Evolutionary conservation across 2,329 filamentous ascomycete species (phyloP).

Genomic region (Eurotiales sp.): DNA sequence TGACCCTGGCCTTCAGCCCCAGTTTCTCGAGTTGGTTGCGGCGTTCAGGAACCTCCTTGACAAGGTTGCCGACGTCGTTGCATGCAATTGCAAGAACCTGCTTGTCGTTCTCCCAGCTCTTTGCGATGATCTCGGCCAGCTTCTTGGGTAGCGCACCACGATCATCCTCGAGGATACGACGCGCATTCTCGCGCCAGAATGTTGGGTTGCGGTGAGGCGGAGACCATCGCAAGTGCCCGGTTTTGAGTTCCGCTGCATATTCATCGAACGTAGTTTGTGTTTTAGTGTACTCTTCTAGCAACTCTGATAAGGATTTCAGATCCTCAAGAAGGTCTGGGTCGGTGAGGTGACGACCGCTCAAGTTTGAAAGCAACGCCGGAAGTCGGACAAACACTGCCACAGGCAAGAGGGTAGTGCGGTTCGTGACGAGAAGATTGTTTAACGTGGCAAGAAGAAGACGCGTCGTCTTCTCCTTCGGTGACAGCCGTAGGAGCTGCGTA

Average conservation of each 20-base stretch:
- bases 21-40: constrained; percentile 74
- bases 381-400: constrained; percentile 82
- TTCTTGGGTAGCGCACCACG: constrained; percentile 74
- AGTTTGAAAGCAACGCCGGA: constrained; percentile 57
- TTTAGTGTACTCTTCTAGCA: constrained; percentile 80
- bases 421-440: constrained; percentile 76
- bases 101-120: constrained; percentile 81
- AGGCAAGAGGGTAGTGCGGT: constrained; percentile 67
- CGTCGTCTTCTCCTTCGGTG: constrained; percentile 97
- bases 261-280: constrained; percentile 65
- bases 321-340: constrained; percentile 50
- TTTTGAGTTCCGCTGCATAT: constrained; percentile 76
- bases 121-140: constrained; percentile 77
- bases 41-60: constrained; percentile 85
- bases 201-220: constrained; percentile 80
- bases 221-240: constrained; percentile 87
- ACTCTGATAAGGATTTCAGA: constrained; percentile 51
- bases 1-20: constrained; percentile 79
- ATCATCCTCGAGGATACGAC: constrained; percentile 78
- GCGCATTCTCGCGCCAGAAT: constrained; percentile 91
- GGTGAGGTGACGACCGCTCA: constrained; percentile 51
- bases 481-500: constrained; percentile 84
- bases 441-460: constrained; percentile 85
- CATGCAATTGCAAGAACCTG: constrained; percentile 86
- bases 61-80: constrained; percentile 84